Conservation (phyloP, 371 early-diverging fungal genomes). For the Haplosporangium sp. region DNA sequence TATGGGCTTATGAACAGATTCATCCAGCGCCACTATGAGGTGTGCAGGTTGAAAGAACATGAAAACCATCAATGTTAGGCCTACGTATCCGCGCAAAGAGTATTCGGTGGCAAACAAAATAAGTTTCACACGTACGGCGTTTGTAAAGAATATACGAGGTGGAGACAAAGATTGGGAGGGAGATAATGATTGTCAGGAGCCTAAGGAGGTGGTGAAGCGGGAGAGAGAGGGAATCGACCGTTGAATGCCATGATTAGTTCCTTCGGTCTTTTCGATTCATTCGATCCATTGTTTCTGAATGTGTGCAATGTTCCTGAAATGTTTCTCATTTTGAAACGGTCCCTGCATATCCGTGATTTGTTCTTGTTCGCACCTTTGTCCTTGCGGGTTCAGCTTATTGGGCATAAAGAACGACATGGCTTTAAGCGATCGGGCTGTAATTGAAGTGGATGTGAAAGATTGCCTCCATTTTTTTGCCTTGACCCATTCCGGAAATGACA, state of each 20-base stretch:
- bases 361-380: constrained; percentile 14
- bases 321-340: too few relatives aligned
- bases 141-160: constrained; percentile 51
- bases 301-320: neutral
- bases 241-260: neutral
- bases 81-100: neutral
- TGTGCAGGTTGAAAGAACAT: neutral
- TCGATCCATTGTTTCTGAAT: neutral
- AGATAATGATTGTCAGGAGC: constrained; percentile 42
- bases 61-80: neutral
- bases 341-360: neutral
- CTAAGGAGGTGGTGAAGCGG: constrained; percentile 2
- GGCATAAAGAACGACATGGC: constrained; percentile 38
- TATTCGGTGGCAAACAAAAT: too few relatives aligned
- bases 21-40: constrained; percentile 21
- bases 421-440: too few relatives aligned
- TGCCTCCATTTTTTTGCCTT: too few relatives aligned
- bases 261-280: neutral
- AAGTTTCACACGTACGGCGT: constrained; percentile 22
- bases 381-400: constrained; percentile 55
- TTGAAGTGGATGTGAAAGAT: too few relatives aligned
- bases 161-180: constrained; percentile 47
- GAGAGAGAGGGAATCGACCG: neutral
- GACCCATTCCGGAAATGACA: too few relatives aligned
- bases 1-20: constrained; percentile 12